A percentile compares a stretch with the other conserved stretches of the same genome.
These are phyloP conservation scores for Sclerotinia borealis DNA, from an alignment of 2,329 filamentous ascomycete genomes.

Conservation along the genomic window DNA sequence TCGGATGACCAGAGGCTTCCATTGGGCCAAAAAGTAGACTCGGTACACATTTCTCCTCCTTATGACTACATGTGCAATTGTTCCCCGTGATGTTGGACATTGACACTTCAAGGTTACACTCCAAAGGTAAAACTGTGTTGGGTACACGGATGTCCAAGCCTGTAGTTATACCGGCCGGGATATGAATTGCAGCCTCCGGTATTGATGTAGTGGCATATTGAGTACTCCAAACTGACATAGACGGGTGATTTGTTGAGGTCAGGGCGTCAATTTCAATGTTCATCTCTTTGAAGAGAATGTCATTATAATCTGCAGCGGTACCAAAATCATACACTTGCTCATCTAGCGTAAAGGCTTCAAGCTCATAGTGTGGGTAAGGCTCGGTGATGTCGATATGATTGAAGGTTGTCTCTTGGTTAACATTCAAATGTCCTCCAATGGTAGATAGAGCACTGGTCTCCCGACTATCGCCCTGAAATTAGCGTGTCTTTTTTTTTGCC, in stretches of 20 bases:
- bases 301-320: neutral
- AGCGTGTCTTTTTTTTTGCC: neutral
- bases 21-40: neutral
- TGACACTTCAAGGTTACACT: neutral
- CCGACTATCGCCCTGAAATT: neutral
- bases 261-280: rapidly evolving
- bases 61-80: neutral
- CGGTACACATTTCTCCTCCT: neutral
- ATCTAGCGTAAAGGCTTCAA: neutral
- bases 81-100: neutral
- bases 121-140: neutral
- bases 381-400: no score
- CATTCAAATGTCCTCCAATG: no score
- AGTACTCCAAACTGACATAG: neutral
- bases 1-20: neutral
- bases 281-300: neutral
- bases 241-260: neutral
- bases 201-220: neutral
- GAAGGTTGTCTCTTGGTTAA: no score
- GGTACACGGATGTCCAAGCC: neutral
- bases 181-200: neutral
- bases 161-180: neutral
- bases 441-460: no score
- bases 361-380: no score
- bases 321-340: neutral